Evolutionary conservation across 2,329 filamentous ascomycete genomes (phyloP).

Genomic region (Aschersonia sp.): DNA sequence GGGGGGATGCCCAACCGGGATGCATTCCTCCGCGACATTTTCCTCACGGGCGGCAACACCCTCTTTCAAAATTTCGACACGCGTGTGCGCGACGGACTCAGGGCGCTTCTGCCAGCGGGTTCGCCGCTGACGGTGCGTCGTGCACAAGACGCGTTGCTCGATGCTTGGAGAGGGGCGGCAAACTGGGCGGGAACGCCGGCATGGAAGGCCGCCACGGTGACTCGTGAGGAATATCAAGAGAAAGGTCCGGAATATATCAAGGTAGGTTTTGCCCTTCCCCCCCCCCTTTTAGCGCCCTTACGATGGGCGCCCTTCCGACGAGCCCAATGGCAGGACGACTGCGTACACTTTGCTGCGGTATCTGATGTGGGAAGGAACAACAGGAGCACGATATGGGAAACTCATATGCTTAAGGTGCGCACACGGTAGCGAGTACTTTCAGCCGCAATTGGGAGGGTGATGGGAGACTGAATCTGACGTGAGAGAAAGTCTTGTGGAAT

Average conservation of each 20-base stretch:
- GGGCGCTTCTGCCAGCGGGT: conserved; percentile 55
- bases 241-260: conserved; percentile 92
- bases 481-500: not conserved
- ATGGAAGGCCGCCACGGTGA: conserved; percentile 53
- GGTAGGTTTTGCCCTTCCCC: conserved; percentile 28
- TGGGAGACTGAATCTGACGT: not conserved
- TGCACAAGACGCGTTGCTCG: conserved; percentile 62
- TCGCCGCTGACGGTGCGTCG: conserved; percentile 53
- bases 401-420: conserved; percentile 28
- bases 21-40: conserved; percentile 70
- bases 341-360: too few relatives aligned
- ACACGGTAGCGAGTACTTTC: not conserved
- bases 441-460: too few relatives aligned
- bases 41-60: conserved; percentile 87
- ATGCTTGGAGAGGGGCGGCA: conserved; percentile 90
- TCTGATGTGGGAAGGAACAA: not conserved
- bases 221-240: conserved; percentile 72
- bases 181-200: conserved; percentile 55
- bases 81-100: conserved; percentile 57
- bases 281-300: not conserved
- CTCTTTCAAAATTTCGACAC: conserved; percentile 80
- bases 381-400: conserved; percentile 56
- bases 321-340: too few relatives aligned
- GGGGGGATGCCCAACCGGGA: conserved; percentile 40
- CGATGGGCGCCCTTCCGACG: not conserved